Conservation (phyloP, 352 stramenopile genomes). For the Phytophthora pini region DNA sequence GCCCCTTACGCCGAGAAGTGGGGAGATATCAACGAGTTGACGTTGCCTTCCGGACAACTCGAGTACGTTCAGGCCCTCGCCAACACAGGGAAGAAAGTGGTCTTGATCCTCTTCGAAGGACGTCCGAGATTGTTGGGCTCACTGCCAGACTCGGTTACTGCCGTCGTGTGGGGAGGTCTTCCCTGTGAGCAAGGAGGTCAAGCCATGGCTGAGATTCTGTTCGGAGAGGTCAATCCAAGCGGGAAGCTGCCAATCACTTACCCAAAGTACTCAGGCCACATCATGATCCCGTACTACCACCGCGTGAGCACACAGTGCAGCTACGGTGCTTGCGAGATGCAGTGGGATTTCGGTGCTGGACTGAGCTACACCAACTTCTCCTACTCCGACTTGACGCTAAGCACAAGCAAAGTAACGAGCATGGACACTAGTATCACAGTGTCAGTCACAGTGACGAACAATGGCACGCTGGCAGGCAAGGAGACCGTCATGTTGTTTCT, state of each 20-base stretch:
- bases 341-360: slow-evolving; percentile 72
- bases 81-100: slow-evolving; percentile 64
- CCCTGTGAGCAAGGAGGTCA: slow-evolving; percentile 82
- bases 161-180: slow-evolving; percentile 74
- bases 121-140: slow-evolving; percentile 54
- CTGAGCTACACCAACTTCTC: slow-evolving; percentile 75
- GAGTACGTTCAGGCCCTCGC: slow-evolving; percentile 73
- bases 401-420: slow-evolving; percentile 33
- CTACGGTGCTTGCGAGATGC: slow-evolving; percentile 51
- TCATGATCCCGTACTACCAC: slow-evolving; percentile 79
- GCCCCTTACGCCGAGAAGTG: slow-evolving; percentile 66
- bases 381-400: slow-evolving; percentile 54
- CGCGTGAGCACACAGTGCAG: slow-evolving; percentile 56
- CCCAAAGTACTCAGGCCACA: slow-evolving; percentile 61
- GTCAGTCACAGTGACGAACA: slow-evolving; percentile 72
- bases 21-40: slow-evolving; percentile 80
- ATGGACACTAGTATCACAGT: slow-evolving; percentile 35
- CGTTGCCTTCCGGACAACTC: slow-evolving; percentile 64
- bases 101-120: slow-evolving; percentile 78
- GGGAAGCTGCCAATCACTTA: slow-evolving; percentile 84
- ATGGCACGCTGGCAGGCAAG: slow-evolving; percentile 56
- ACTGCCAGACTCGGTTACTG: slow-evolving; percentile 70
- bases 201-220: slow-evolving; percentile 85
- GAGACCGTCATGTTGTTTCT: slow-evolving; percentile 85
- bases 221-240: slow-evolving; percentile 79